Conservation (phyloP, 1,139 yeast species). For the Pneumocystis oryctolagi region DNA sequence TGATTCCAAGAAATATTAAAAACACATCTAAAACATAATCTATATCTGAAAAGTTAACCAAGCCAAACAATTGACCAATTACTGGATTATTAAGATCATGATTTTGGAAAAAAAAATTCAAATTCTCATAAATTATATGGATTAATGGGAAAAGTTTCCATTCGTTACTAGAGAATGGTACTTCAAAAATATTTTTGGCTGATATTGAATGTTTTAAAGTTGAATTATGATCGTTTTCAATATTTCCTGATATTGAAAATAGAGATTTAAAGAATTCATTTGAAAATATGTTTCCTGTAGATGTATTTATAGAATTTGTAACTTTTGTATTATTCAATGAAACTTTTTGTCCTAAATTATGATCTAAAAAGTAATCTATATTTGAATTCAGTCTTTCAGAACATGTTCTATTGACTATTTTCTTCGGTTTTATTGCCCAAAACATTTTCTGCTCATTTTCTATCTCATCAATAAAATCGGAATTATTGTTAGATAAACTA, state of each 20-base stretch:
- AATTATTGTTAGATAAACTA: not conserved
- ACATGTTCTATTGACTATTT: not conserved
- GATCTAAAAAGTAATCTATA: not conserved
- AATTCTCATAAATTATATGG: conserved; percentile 78
- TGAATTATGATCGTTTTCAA: not conserved
- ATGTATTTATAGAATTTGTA: not conserved
- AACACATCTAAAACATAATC: not conserved
- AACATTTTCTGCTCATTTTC: conserved; percentile 2
- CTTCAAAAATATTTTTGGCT: not conserved
- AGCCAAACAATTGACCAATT: conserved; percentile 43
- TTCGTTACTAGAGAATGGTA: conserved; percentile 2
- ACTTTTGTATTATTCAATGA: not conserved
- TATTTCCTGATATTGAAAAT: not conserved
- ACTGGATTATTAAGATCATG: conserved; percentile 89
- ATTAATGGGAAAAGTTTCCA: conserved; percentile 81
- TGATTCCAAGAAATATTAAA: not conserved
- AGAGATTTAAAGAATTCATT: conserved; percentile 7
- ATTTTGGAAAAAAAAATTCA: conserved; percentile 83
- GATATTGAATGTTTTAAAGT: not conserved
- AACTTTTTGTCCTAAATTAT: conserved; percentile 1
- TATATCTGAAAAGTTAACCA: conserved; percentile 14
- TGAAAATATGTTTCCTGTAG: not conserved
- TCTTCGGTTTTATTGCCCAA: conserved; percentile 4
- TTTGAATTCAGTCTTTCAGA: not conserved
- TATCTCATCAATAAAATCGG: conserved; percentile 1